Conservation (phyloP, 2,329 filamentous ascomycete genomes). For the Cercospora brassicicola region DNA sequence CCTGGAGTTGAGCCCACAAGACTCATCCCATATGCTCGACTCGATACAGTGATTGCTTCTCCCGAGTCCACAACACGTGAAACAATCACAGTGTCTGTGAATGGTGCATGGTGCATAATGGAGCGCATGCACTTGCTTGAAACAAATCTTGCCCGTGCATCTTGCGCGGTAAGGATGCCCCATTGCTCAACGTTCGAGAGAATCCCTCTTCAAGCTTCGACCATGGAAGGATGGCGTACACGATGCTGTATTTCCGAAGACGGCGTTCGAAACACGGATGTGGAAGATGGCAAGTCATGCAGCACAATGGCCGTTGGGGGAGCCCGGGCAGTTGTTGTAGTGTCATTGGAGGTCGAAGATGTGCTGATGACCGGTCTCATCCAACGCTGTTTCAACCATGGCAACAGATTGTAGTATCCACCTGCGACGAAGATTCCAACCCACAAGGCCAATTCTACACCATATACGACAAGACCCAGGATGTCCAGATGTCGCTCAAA, state of each 20-base stretch:
- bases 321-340: background rate
- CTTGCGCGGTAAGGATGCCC: background rate
- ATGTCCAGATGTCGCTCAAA: constrained; percentile 61
- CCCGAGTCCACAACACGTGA: background rate
- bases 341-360: constrained; percentile 4
- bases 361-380: background rate
- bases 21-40: background rate
- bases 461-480: constrained; percentile 67
- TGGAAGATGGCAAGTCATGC: constrained; percentile 58
- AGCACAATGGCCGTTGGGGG: constrained; percentile 40
- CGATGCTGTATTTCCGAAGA: constrained; percentile 43
- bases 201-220: constrained; percentile 1
- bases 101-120: background rate
- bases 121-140: background rate
- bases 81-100: background rate
- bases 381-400: constrained; percentile 53
- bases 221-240: constrained; percentile 12
- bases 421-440: constrained; percentile 66
- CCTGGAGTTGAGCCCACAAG: background rate
- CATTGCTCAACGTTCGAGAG: background rate
- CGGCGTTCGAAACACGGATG: constrained; percentile 63
- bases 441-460: constrained; percentile 65
- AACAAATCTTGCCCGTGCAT: background rate
- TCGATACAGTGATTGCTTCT: background rate
- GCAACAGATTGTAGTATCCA: constrained; percentile 63